Percentiles rank a stretch among this genome's conserved stretches.
Conservation (phyloP, 345 rosid species). For the Eucalyptus pauciflora region DNA sequence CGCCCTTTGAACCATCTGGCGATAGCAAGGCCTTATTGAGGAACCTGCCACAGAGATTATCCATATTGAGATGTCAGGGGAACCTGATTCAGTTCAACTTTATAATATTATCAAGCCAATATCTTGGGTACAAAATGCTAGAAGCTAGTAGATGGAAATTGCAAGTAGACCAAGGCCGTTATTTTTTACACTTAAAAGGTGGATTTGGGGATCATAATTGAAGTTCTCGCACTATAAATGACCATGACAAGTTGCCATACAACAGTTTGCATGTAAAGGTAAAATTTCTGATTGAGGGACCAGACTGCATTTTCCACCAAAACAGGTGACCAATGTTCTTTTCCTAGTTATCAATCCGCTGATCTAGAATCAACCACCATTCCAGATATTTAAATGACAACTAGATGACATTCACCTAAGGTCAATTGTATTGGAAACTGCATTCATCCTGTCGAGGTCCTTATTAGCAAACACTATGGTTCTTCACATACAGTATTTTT, state of each 20-base stretch:
- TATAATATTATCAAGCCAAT: neutral
- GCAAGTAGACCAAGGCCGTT: neutral
- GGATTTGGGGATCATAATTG: neutral
- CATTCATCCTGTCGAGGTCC: neutral
- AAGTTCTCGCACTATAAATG: neutral
- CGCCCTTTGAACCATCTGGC: conserved; percentile 14
- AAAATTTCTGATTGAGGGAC: neutral
- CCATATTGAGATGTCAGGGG: neutral
- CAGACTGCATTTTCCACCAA: neutral
- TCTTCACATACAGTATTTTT: neutral
- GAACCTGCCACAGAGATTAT: conserved; percentile 13
- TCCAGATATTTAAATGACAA: neutral
- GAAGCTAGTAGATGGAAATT: neutral
- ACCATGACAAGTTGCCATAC: neutral
- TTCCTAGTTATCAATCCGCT: neutral
- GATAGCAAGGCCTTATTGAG: conserved; percentile 38
- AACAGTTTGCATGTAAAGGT: neutral
- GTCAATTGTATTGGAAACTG: neutral
- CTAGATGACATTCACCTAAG: neutral
- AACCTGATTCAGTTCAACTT: neutral
- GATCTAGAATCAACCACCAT: neutral
- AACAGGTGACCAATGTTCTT: neutral
- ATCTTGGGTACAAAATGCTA: neutral
- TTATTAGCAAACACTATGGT: neutral
- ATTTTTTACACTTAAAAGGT: neutral